Evolutionary conservation across 495 filamentous ascomycete species (phyloP).

Genomic region (Cenococcum geophilum): DNA sequence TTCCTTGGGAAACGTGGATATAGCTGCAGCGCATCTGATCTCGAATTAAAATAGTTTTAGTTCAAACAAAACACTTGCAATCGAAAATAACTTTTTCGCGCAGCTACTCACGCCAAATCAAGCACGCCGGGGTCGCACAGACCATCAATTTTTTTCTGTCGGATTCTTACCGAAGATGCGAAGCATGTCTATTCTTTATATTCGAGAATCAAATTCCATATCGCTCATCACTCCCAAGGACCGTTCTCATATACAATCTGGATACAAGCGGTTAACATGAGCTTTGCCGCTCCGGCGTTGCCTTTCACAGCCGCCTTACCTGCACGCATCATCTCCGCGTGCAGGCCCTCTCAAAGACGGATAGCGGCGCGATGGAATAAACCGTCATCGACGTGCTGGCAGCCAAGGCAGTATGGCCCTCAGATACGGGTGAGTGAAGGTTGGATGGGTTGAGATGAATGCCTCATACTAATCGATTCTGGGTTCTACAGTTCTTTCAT

Average conservation of each 20-base stretch:
- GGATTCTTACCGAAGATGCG: neutral
- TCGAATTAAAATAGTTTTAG: too few species aligned
- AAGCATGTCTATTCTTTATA: neutral
- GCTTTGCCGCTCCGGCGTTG: slow-evolving; percentile 29
- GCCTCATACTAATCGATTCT: slow-evolving; percentile 4
- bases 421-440: slow-evolving; percentile 21
- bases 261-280: slow-evolving; percentile 30
- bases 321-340: slow-evolving; percentile 27
- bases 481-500: slow-evolving; percentile 62
- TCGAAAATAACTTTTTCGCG: too few species aligned
- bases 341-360: slow-evolving; percentile 22
- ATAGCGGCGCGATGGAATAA: slow-evolving; percentile 18
- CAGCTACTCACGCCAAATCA: neutral
- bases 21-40: too few species aligned
- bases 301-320: slow-evolving; percentile 30
- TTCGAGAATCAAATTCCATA: slow-evolving; percentile 6
- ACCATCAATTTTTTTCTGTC: neutral
- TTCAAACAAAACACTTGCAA: too few species aligned
- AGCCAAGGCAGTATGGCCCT: slow-evolving; percentile 13
- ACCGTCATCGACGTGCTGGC: slow-evolving; percentile 16
- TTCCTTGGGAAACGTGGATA: too few species aligned
- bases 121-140: neutral
- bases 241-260: slow-evolving; percentile 12
- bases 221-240: neutral
- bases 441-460: neutral